Percentiles rank a stretch among this genome's conserved stretches.
Conservation (phyloP, 305 asterid species). For the Solanum hybrid region DNA sequence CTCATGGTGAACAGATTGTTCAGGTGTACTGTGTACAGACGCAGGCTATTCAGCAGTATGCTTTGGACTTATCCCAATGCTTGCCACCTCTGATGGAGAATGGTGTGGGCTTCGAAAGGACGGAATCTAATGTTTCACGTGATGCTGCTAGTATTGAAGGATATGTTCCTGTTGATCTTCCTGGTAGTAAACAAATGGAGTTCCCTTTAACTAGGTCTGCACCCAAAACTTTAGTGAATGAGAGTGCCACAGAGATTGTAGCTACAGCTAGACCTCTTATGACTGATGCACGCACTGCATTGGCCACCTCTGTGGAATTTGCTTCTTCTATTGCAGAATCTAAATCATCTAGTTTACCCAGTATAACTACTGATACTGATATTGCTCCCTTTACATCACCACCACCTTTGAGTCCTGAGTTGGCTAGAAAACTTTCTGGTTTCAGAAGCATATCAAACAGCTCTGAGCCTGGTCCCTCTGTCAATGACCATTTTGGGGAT, state of each 20-base stretch:
- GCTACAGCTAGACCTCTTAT: conserved; percentile 21
- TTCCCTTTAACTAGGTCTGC: conserved; percentile 39
- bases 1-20: conserved; percentile 82
- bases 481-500: conserved; percentile 37
- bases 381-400: conserved; percentile 45
- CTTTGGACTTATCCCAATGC: conserved; percentile 82
- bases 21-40: conserved; percentile 95
- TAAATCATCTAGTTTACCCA: conserved; percentile 36
- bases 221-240: conserved; percentile 30
- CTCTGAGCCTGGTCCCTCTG: conserved; percentile 35
- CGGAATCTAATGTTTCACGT: conserved; percentile 40
- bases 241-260: conserved; percentile 1
- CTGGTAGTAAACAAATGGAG: conserved; percentile 38
- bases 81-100: conserved; percentile 63
- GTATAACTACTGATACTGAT: conserved; percentile 28
- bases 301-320: conserved; percentile 33
- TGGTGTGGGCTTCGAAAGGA: conserved; percentile 33
- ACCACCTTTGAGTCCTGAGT: conserved; percentile 64
- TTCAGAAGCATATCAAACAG: conserved; percentile 50
- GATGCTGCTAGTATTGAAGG: conserved; percentile 46
- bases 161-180: conserved; percentile 26
- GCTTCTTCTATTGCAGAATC: conserved; percentile 32
- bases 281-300: conserved; percentile 29
- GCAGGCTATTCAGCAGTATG: conserved; percentile 94
- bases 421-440: conserved; percentile 62